These are phyloP conservation scores for Fusarium sp. DNA, from an alignment of 2,329 filamentous ascomycete species.

Conservation along the genomic window DNA sequence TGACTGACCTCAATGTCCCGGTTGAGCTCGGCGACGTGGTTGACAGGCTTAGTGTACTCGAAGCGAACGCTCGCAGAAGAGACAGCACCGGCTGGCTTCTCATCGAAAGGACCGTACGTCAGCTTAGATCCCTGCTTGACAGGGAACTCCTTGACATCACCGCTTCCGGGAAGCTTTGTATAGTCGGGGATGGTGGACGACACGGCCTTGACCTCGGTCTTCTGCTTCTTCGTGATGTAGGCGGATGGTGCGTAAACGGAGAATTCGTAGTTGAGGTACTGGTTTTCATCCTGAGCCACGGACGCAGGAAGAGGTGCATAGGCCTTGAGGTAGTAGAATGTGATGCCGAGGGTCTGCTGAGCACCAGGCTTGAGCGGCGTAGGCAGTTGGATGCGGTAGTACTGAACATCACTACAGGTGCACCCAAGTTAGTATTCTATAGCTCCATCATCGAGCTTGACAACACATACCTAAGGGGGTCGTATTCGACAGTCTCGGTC, in stretches of 20 bases:
- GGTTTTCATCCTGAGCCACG: conserved; percentile 87
- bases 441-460: conserved; percentile 4
- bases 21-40: conserved; percentile 83
- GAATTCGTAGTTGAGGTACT: conserved; percentile 89
- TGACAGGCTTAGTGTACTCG: conserved; percentile 94
- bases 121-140: conserved; percentile 88
- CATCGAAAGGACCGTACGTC: conserved; percentile 90
- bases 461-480: conserved; percentile 68
- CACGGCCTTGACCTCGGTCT: conserved; percentile 95
- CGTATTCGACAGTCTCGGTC: conserved; percentile 77
- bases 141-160: conserved; percentile 76
- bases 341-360: conserved; percentile 90
- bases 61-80: conserved; percentile 86
- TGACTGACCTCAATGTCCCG: conserved; percentile 96
- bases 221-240: conserved; percentile 91
- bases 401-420: conserved; percentile 76
- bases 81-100: conserved; percentile 82
- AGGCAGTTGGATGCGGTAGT: conserved; percentile 87
- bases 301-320: conserved; percentile 84
- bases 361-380: conserved; percentile 80
- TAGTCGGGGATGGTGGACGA: conserved; percentile 86
- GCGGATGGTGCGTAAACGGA: conserved; percentile 87
- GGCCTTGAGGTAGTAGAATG: conserved; percentile 85
- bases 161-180: conserved; percentile 76
- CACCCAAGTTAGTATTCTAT: conserved; percentile 31